These are phyloP conservation scores for Thermothelomyces thermophilus DNA, from an alignment of 2,329 filamentous ascomycete genomes.

Conservation along the genomic window DNA sequence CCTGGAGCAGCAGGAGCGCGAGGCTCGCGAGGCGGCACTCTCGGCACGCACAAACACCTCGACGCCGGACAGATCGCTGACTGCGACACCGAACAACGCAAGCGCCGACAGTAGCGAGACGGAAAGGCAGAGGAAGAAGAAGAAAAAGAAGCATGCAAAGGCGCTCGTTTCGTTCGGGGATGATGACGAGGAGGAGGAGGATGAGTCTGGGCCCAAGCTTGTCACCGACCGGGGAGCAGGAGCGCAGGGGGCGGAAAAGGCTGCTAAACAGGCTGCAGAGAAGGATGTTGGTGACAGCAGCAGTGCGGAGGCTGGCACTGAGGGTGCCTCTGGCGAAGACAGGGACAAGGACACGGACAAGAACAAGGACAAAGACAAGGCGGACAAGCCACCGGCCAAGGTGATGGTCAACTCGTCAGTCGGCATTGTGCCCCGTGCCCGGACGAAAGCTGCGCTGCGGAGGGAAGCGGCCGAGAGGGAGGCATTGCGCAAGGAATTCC, in stretches of 20 bases:
- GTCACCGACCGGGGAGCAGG: constrained; percentile 24
- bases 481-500: constrained; percentile 68
- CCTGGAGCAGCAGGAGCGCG: constrained; percentile 82
- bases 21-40: constrained; percentile 59
- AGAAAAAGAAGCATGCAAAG: constrained; percentile 38
- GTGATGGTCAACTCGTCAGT: constrained; percentile 58
- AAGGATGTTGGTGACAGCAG: constrained; percentile 18
- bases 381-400: constrained; percentile 33
- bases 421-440: constrained; percentile 60
- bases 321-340: constrained; percentile 20
- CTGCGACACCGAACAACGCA: constrained; percentile 35
- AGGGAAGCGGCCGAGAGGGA: constrained; percentile 72
- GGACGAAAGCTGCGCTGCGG: constrained; percentile 59
- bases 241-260: constrained; percentile 28
- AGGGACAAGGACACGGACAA: constrained; percentile 21
- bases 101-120: constrained; percentile 24
- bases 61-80: constrained; percentile 44
- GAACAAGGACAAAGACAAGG: constrained; percentile 20
- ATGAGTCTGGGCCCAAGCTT: constrained; percentile 27
- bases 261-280: constrained; percentile 9
- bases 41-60: constrained; percentile 32
- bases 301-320: not conserved
- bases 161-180: constrained; percentile 55
- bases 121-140: constrained; percentile 27
- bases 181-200: constrained; percentile 53